Conservation (phyloP, 2,329 filamentous ascomycete genomes). For the Colletotrichum tanaceti region DNA sequence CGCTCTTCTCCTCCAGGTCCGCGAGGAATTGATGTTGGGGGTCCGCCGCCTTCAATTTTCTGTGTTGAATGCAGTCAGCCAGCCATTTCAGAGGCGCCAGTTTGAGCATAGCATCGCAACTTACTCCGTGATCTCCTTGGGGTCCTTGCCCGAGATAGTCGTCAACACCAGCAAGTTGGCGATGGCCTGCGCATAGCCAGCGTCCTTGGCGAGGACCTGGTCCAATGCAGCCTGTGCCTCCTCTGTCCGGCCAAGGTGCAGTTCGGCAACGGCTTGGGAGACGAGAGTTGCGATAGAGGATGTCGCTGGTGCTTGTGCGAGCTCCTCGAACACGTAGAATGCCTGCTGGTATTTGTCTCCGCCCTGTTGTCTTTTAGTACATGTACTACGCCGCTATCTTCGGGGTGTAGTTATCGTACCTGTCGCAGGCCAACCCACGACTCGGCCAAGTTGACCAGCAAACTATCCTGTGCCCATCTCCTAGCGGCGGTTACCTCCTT, state of each 20-base stretch:
- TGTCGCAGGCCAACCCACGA: conserved; percentile 92
- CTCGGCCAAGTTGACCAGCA: conserved; percentile 94
- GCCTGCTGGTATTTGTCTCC: conserved; percentile 96
- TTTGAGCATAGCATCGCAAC: conserved; percentile 45
- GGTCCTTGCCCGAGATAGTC: conserved; percentile 79
- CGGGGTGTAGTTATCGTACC: conserved; percentile 61
- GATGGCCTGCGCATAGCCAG: conserved; percentile 77
- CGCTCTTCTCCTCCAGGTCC: conserved; percentile 86
- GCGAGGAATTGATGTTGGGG: conserved; percentile 76
- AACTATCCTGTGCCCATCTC: conserved; percentile 93
- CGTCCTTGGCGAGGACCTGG: conserved; percentile 80
- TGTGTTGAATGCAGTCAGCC: conserved; percentile 46
- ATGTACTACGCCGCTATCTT: conserved; percentile 2
- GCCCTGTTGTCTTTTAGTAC: conserved; percentile 67
- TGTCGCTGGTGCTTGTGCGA: conserved; percentile 86
- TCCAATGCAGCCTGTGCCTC: conserved; percentile 90
- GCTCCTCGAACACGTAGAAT: conserved; percentile 97
- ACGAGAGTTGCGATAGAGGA: conserved; percentile 81
- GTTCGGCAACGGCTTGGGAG: conserved; percentile 88
- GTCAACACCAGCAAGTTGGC: conserved; percentile 87
- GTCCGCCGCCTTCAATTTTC: conserved; percentile 67
- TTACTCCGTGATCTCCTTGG: conserved; percentile 71
- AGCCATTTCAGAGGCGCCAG: not conserved
- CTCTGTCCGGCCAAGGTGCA: conserved; percentile 88
- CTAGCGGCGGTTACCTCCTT: conserved; percentile 90